phyloP scores from a whole-genome alignment of 768 basidiomycete species.

The Chalciporus sphaerocephalus region DNA sequence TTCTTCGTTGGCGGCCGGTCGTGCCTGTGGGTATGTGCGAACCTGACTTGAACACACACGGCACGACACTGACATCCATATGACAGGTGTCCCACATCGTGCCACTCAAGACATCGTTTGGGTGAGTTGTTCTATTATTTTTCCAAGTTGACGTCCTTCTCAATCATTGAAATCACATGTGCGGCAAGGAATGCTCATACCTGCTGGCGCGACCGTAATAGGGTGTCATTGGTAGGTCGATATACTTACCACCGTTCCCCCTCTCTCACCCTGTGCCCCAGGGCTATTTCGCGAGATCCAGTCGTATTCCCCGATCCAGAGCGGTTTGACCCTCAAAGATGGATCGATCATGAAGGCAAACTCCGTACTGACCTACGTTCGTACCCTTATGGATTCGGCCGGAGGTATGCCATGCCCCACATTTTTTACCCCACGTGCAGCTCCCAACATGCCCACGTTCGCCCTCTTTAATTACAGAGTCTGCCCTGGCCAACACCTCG shows the following conservation, averaged over 20 bases:
- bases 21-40: slow-evolving; percentile 22
- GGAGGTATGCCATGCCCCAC: slow-evolving; percentile 23
- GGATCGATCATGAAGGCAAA: slow-evolving; percentile 42
- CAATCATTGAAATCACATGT: not conserved
- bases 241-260: no score
- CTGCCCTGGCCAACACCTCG: slow-evolving; percentile 61
- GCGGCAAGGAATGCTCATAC: slow-evolving; percentile 22
- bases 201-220: slow-evolving; percentile 19
- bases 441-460: no score
- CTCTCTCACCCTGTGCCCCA: slow-evolving; percentile 1
- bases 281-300: slow-evolving; percentile 55
- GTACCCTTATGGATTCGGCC: slow-evolving; percentile 53
- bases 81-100: slow-evolving; percentile 49
- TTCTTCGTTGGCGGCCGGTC: slow-evolving; percentile 37
- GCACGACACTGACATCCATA: not conserved
- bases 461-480: slow-evolving; percentile 31
- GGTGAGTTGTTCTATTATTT: slow-evolving; percentile 29
- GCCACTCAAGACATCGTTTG: slow-evolving; percentile 62
- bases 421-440: not conserved
- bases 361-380: slow-evolving; percentile 44
- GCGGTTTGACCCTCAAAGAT: slow-evolving; percentile 52
- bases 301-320: slow-evolving; percentile 54
- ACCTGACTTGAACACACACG: no score
- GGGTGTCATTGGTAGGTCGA: slow-evolving; percentile 22
- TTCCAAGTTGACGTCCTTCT: slow-evolving; percentile 27